phyloP scores from a whole-genome alignment of 23 red algal species.

The Chondrus crispus region DNA sequence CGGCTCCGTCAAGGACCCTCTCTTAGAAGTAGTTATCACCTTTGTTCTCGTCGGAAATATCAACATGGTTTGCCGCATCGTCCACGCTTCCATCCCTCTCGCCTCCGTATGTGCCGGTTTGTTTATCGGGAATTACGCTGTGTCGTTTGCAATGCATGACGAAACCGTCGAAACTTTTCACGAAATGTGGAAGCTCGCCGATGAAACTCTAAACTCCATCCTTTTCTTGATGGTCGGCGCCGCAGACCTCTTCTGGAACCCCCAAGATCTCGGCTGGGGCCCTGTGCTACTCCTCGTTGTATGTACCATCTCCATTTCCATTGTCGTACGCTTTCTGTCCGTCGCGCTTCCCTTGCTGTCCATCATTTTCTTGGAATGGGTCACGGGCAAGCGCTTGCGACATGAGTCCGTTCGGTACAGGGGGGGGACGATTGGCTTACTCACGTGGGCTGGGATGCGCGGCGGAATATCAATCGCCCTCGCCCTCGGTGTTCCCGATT shows the following conservation, averaged over 20 bases:
- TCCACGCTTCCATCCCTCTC: conserved; percentile 91
- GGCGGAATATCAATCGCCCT: conserved; percentile 93
- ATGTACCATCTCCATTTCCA: conserved; percentile 73
- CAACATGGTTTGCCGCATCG: conserved; percentile 78
- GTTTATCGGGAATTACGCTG: conserved; percentile 90
- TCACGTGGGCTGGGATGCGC: conserved; percentile 94
- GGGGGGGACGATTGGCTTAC: conserved; percentile 67
- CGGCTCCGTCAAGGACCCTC: conserved; percentile 60
- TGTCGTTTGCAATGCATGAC: conserved; percentile 62
- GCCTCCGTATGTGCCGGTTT: conserved; percentile 88
- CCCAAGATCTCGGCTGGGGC: conserved; percentile 48
- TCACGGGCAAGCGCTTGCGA: conserved; percentile 46
- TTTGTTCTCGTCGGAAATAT: conserved; percentile 93
- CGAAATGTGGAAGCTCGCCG: conserved; percentile 91
- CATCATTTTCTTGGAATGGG: conserved; percentile 62
- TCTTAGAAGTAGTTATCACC: conserved; percentile 85
- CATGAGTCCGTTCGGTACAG: conserved; percentile 63
- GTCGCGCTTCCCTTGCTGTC: conserved; percentile 68
- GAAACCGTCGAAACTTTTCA: conserved; percentile 59
- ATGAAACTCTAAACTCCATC: conserved; percentile 93
- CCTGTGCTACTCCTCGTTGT: conserved; percentile 42
- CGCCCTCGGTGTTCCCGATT: conserved; percentile 81
- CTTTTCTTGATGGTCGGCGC: conserved; percentile 92
- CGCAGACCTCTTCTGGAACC: conserved; percentile 75
- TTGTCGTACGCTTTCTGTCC: conserved; percentile 78